Base-by-base conservation (phyloP, 331 rosid species). In the Prunus yedoensis region DNA sequence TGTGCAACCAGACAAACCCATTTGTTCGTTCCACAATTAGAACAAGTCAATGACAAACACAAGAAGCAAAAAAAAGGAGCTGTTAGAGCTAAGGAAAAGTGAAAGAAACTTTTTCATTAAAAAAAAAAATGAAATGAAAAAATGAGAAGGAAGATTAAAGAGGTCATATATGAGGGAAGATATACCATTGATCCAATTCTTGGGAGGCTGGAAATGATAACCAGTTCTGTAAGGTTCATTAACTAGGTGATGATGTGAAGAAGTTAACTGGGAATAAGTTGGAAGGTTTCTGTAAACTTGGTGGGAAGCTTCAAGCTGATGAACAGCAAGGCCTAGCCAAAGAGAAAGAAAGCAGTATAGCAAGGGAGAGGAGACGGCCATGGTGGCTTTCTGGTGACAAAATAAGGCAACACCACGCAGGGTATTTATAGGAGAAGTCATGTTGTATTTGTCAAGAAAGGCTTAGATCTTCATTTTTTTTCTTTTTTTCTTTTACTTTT, bases 141-240 rank as follows among this genome's bases (percentile, higher is more conserved):
- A 60, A 28, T 11, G 15, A 35, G 20, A 10, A 4, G 16, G 12
- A 28, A 66, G 45, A 32, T 18, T 63, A 23, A 35, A 58, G 43
- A 38, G 43, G 9, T 38, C 43, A n/a, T 38, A 38, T 20, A 68
- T 18, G 56, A 78, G 67, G 49, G 74, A 66, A 21, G 1, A 28
- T 30, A 67, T 77, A 91, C 97, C 97, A 73, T 92, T 92, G 18
- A 92, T 90, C 97, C 97, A 92, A 66, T 90, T 92, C 68, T 85
- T 63, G 50, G 86, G 92, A 74, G 97, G 97, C 77, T 92, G 97
- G 74, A 87, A 92, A 78, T 92, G 97, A 74, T 87, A 90, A 68
- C 85, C 81, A 70, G 97, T 90, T 92, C 96, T 92, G n/a, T 87
- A 90, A 57, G 97, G 92, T 66, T 56, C 57, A 14, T 23, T 43